These are phyloP conservation scores for Schwanniomyces occidentalis DNA, from an alignment of 805 yeast species.

Conservation along the genomic window DNA sequence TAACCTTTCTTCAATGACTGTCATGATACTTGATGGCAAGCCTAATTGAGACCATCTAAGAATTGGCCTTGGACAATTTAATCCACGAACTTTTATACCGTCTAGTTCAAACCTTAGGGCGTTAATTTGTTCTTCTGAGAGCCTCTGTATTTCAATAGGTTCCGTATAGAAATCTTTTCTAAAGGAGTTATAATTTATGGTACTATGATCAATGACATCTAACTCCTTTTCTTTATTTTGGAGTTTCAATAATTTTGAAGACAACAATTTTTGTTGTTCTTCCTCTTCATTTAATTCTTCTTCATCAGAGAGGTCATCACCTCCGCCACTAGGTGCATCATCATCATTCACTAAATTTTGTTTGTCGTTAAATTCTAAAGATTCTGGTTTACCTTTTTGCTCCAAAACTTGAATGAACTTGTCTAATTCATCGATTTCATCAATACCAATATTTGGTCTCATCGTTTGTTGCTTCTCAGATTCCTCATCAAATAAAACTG, in stretches of 20 bases:
- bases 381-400: not conserved
- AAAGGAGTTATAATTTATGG: slow-evolving; percentile 52
- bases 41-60: slow-evolving; percentile 81
- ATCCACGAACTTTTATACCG: slow-evolving; percentile 68
- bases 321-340: not conserved
- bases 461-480: not conserved
- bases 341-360: too few species aligned
- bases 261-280: slow-evolving; percentile 31
- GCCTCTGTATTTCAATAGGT: slow-evolving; percentile 48
- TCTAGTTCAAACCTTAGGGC: slow-evolving; percentile 53
- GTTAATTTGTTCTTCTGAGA: slow-evolving; percentile 57
- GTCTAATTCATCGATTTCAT: slow-evolving; percentile 25
- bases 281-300: slow-evolving; percentile 36
- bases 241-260: slow-evolving; percentile 39
- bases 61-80: slow-evolving; percentile 61
- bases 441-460: not conserved
- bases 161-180: slow-evolving; percentile 63
- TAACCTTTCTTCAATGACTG: slow-evolving; percentile 50
- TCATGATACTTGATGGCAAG: slow-evolving; percentile 57
- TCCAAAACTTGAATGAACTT: slow-evolving; percentile 8
- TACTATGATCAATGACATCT: slow-evolving; percentile 46
- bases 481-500: slow-evolving; percentile 2
- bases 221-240: slow-evolving; percentile 53
- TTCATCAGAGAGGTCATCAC: slow-evolving; percentile 17
- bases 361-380: too few species aligned